Evolutionary conservation across 805 yeast species (phyloP).

Genomic region (Saccharomycopsis lassenensis): DNA sequence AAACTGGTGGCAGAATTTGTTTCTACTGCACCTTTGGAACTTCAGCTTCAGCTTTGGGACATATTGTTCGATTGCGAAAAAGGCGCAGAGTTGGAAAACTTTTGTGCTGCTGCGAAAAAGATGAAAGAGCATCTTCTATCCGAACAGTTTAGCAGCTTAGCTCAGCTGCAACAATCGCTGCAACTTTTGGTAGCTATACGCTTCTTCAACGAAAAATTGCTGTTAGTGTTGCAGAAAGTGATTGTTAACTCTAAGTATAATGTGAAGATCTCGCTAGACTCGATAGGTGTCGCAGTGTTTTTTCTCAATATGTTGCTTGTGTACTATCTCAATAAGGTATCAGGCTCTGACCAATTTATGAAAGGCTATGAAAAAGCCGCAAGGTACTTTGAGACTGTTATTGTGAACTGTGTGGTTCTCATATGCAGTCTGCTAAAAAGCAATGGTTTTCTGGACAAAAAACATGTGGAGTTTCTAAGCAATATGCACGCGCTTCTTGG

Average conservation of each 20-base stretch:
- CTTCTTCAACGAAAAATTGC: not conserved
- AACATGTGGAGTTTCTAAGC: conserved; percentile 36
- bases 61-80: conserved; percentile 38
- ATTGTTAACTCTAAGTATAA: conserved; percentile 8
- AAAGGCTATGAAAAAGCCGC: no score
- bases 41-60: conserved; percentile 68
- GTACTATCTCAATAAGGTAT: not conserved
- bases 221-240: conserved; percentile 5
- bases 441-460: conserved; percentile 7
- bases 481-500: conserved; percentile 71
- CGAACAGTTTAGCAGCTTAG: no score
- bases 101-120: not conserved
- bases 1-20: conserved; percentile 53
- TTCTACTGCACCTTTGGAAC: conserved; percentile 47
- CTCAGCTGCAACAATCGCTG: no score
- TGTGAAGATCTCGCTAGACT: no score
- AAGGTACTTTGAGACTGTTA: not conserved
- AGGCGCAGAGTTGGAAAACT: conserved; percentile 2
- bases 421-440: not conserved
- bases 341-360: no score
- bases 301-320: not conserved
- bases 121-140: conserved; percentile 7
- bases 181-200: not conserved
- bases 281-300: conserved; percentile 5
- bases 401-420: not conserved